These are phyloP conservation scores for Myriosclerotinia curreyana DNA, from an alignment of 2,329 filamentous ascomycete genomes.

Conservation along the genomic window DNA sequence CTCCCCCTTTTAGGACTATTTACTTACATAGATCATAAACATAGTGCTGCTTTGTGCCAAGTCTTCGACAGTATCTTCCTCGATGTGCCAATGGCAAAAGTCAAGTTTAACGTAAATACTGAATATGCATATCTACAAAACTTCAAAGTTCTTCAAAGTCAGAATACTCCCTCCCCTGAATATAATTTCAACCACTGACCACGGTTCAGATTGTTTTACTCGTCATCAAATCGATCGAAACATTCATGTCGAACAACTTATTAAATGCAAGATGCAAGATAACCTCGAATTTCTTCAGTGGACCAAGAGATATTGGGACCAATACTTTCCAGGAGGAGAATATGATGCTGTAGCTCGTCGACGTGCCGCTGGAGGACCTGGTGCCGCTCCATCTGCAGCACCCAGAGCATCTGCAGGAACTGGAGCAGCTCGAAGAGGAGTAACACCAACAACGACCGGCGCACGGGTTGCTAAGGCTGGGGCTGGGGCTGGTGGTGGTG, in stretches of 20 bases:
- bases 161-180: conserved; percentile 23
- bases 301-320: conserved; percentile 96
- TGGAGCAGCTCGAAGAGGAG: conserved; percentile 46
- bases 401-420: conserved; percentile 45
- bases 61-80: conserved; percentile 97
- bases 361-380: conserved; percentile 68
- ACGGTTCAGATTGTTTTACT: conserved; percentile 67
- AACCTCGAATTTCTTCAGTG: conserved; percentile 99
- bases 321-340: conserved; percentile 94
- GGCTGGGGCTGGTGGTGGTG: conserved; percentile 48
- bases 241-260: conserved; percentile 80
- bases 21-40: conserved; percentile 22
- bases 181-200: conserved; percentile 19
- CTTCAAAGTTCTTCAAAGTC: conserved; percentile 96
- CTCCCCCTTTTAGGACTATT: conserved; percentile 29
- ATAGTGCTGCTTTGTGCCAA: conserved; percentile 90
- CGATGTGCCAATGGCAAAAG: conserved; percentile 90
- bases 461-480: conserved; percentile 46
- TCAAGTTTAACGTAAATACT: conserved; percentile 97
- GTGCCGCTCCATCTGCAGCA: conserved; percentile 48
- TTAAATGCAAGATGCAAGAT: conserved; percentile 99
- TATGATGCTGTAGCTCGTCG: conserved; percentile 87
- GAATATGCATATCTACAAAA: conserved; percentile 98
- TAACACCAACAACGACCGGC: conserved; percentile 43
- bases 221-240: conserved; percentile 87